Conservation (phyloP, 768 basidiomycete species). For the Boletellus ananiceps region DNA sequence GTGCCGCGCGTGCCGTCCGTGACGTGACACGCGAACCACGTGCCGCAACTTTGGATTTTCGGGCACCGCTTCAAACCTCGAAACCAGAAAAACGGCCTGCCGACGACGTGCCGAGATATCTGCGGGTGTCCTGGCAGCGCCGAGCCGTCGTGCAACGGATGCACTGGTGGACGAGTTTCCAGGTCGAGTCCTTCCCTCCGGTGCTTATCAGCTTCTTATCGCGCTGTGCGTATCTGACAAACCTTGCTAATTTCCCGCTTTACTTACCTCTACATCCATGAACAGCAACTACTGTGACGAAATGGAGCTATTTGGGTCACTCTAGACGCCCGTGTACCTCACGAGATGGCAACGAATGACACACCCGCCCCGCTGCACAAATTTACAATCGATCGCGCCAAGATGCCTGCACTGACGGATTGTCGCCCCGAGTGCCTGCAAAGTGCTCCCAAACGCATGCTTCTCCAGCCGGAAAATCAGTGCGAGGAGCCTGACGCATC, state of each 20-base stretch:
- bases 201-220: slow-evolving; percentile 23
- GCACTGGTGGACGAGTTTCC: too few species aligned
- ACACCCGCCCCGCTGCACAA: slow-evolving; percentile 7
- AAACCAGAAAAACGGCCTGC: slow-evolving; percentile 5
- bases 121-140: too few species aligned
- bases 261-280: slow-evolving; percentile 15
- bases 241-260: slow-evolving; percentile 23
- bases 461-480: background rate
- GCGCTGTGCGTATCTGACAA: slow-evolving; percentile 11
- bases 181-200: too few species aligned
- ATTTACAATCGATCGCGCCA: too few species aligned
- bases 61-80: slow-evolving; percentile 15
- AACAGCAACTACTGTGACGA: slow-evolving; percentile 16
- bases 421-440: too few species aligned
- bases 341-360: slow-evolving; percentile 25
- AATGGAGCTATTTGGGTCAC: slow-evolving; percentile 21
- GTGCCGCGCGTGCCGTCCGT: slow-evolving; percentile 21
- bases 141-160: background rate
- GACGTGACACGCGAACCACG: slow-evolving; percentile 18
- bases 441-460: too few species aligned
- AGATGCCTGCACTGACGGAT: too few species aligned
- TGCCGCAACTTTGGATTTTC: slow-evolving; percentile 13
- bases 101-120: slow-evolving; percentile 7
- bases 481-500: background rate
- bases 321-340: slow-evolving; percentile 23